Evolutionary conservation across 2,329 filamentous ascomycete genomes (phyloP), one percentile per base, ranked within the genome.

Genomic region (Arthrocladium fulminans): DNA sequence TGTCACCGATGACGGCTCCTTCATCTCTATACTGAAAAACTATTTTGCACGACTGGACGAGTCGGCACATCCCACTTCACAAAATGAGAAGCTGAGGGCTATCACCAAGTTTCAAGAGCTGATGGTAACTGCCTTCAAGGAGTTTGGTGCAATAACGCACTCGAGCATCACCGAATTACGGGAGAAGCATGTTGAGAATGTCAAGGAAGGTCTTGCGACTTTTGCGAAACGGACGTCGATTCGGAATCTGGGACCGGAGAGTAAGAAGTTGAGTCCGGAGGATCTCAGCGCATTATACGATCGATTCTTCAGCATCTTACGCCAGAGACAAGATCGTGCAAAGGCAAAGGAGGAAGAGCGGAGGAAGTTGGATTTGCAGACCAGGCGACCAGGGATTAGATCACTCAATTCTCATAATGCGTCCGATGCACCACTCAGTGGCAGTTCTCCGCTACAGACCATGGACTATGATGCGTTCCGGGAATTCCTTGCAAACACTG

Each of bases 41-140:
- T 98, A 98, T 67, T 98, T 98, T 64, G 81, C 87, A 6, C 81
- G 88, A 32, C 74, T 98, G 7, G 90, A 97, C 63, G 90, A 97
- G 67, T 96, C 89, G 2, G 92, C 92, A 2, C 90, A 98, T 61
- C 92, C 92, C 2, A 89, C 85, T 61, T 96, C 88, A 0, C 89
- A 96, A 63, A 98, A 97, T 54, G 83, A 89, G 2, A 98, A 97
- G 68, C 73, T 97, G 45, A 80, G 90, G 46, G 88, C 89, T 0
- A 92, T 98, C 47, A 98, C 94, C 4, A 80, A 87, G 40, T 98
- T 98, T 64, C 92, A 98, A 61, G 92, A 97, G 65, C 78, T 98
- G 49, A 97, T 98, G 89, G 92, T 98, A 2, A 92, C 97, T 17
- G 92, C 92, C 0, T 98, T 98, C 70, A 97, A 96, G 59, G 92